Base-by-base conservation (phyloP, 805 yeast species). In the Myxozyma mucilagina region DNA sequence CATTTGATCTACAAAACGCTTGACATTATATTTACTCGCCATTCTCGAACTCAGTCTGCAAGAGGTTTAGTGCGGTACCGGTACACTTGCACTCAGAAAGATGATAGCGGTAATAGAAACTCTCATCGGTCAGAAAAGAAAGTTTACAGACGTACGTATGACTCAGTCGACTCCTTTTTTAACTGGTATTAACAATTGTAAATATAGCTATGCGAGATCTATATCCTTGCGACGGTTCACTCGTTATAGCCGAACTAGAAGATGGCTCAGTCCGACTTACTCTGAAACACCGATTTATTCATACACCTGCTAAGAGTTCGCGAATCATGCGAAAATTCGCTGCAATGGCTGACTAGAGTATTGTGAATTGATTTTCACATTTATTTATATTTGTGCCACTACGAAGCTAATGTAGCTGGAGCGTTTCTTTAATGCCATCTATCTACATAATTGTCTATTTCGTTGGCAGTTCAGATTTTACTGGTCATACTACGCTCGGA, bases 261-360 rank as follows among this genome's bases (percentile, higher is more conserved):
- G 53, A 50, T 20, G 53, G 53, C 35, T 35, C 53, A 9, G 45
- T 50, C 39, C 53, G 53, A 9, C 53, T 50, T 9, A 50, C 53
- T 4, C 45, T 50, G 32, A 50, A 50, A 16, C 53, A 50, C 29
- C 53, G 53, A 4, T 50, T 50, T n/a, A 50, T 50, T 29, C 53
- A 50, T 24, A 13, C 53, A 14, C 53, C 53, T 50, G 53, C 53
- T 2, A 41, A 50, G 20, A 50, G 45, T 20, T 50, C 53, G 1
- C 53, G 53, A n/a, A 50, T 38, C 4, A 50, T 38, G 53, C 45
- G 53, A 50, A 50, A 50, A 29, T 39, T 50, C 39, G 53, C 53
- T 5, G 6, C 53, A 13, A 50, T 50, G 53, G 20, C 35, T 16
- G 45, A 38, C 10, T 50, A 38, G 18, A 34, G 18, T 24, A 9